phyloP scores from a whole-genome alignment of 306 rosid species.

The Trifolium subterraneum region DNA sequence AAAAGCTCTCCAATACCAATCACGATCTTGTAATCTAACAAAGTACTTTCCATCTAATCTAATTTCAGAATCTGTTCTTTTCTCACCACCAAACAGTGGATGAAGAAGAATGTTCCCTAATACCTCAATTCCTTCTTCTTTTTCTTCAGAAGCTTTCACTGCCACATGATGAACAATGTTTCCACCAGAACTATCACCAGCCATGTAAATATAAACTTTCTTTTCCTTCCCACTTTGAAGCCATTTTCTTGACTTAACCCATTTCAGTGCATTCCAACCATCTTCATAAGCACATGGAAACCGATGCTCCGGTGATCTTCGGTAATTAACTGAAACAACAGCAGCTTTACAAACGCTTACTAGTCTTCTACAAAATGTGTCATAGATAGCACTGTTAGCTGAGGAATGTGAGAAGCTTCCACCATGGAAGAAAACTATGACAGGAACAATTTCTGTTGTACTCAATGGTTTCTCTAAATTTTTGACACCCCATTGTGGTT shows the following conservation, averaged over 20 bases:
- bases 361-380: constrained; percentile 78
- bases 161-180: constrained; percentile 89
- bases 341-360: constrained; percentile 64
- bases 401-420: constrained; percentile 95
- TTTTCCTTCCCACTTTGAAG: constrained; percentile 76
- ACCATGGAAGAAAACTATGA: constrained; percentile 84
- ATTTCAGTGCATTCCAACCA: constrained; percentile 78
- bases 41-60: constrained; percentile 80
- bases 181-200: constrained; percentile 93
- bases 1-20: constrained; percentile 96
- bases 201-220: constrained; percentile 70
- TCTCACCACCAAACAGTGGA: constrained; percentile 82
- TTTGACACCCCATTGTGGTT: constrained; percentile 52
- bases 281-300: constrained; percentile 83
- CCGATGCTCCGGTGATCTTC: constrained; percentile 83
- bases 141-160: constrained; percentile 60
- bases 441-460: constrained; percentile 68
- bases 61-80: constrained; percentile 68
- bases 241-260: constrained; percentile 81
- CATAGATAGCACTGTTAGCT: constrained; percentile 85
- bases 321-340: constrained; percentile 85
- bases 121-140: constrained; percentile 58
- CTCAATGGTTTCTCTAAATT: constrained; percentile 74
- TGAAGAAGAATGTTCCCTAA: constrained; percentile 86
- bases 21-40: constrained; percentile 76